These are phyloP conservation scores for Lunasporangiospora selenospora DNA, from an alignment of 192 early-diverging fungal genomes.

Conservation along the genomic window DNA sequence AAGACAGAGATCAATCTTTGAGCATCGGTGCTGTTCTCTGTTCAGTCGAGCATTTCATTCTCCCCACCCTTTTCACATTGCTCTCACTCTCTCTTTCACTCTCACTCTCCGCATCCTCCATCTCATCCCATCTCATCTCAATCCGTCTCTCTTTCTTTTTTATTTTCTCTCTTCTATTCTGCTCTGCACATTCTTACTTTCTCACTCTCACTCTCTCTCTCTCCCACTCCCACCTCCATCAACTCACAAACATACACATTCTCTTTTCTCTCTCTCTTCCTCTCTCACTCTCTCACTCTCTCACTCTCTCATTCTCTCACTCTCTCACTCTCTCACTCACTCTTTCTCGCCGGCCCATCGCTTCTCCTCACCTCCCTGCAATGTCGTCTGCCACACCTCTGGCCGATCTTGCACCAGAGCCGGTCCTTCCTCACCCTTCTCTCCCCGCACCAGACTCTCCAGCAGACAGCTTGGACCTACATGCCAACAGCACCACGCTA, in stretches of 20 bases:
- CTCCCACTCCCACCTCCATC: neutral
- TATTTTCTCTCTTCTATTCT: neutral
- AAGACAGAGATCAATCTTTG: too few species aligned
- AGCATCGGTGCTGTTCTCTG: too few species aligned
- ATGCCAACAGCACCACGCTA: neutral
- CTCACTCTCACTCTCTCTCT: neutral
- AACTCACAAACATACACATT: neutral
- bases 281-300: neutral
- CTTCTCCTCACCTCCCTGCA: neutral
- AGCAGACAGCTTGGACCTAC: neutral
- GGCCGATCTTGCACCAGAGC: neutral
- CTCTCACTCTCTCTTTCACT: neutral
- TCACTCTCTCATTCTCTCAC: neutral
- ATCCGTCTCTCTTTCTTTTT: neutral
- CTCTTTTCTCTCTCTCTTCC: neutral
- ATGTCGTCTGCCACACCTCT: slow-evolving; percentile 8
- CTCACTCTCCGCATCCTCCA: too few species aligned
- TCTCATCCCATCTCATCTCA: too few species aligned
- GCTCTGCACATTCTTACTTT: neutral
- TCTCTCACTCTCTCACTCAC: neutral
- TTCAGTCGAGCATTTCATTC: neutral
- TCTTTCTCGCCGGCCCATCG: neutral
- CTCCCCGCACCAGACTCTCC: neutral
- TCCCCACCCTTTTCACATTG: neutral
- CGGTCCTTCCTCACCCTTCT: neutral